These are phyloP conservation scores for Leccinum barrowsii DNA, from an alignment of 768 basidiomycete species.

Conservation along the genomic window DNA sequence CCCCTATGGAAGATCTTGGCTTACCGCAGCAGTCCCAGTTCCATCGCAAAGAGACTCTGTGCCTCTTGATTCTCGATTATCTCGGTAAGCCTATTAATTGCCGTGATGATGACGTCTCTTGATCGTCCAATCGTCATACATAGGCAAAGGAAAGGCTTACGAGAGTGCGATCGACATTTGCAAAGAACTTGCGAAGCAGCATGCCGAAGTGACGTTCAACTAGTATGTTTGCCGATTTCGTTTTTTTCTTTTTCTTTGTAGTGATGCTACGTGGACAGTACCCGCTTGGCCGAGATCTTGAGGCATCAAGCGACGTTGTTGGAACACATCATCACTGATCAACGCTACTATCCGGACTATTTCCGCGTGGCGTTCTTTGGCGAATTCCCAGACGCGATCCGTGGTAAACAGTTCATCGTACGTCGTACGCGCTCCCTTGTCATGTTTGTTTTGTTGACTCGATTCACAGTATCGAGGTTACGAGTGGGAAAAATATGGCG, in stretches of 20 bases:
- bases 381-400: slow-evolving; percentile 80
- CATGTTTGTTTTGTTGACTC: background rate
- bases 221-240: slow-evolving; percentile 51
- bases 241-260: background rate
- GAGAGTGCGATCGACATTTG: slow-evolving; percentile 92
- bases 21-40: slow-evolving; percentile 93
- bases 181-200: slow-evolving; percentile 86
- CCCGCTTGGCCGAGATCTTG: slow-evolving; percentile 79
- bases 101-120: slow-evolving; percentile 1
- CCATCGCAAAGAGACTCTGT: slow-evolving; percentile 90
- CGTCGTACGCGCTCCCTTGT: slow-evolving; percentile 15
- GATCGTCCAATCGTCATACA: background rate
- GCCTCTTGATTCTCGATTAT: slow-evolving; percentile 89
- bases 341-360: slow-evolving; percentile 88
- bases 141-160: slow-evolving; percentile 97
- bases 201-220: slow-evolving; percentile 86
- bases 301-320: slow-evolving; percentile 83
- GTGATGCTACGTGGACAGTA: slow-evolving; percentile 38
- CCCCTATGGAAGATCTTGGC: slow-evolving; percentile 85
- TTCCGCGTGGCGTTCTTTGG: slow-evolving; percentile 94
- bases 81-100: slow-evolving; percentile 51
- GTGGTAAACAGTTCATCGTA: slow-evolving; percentile 90
- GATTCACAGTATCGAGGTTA: slow-evolving; percentile 77
- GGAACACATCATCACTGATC: slow-evolving; percentile 80
- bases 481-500: slow-evolving; percentile 90